Conservation (phyloP, 768 basidiomycete species). For the Suillus spraguei region DNA sequence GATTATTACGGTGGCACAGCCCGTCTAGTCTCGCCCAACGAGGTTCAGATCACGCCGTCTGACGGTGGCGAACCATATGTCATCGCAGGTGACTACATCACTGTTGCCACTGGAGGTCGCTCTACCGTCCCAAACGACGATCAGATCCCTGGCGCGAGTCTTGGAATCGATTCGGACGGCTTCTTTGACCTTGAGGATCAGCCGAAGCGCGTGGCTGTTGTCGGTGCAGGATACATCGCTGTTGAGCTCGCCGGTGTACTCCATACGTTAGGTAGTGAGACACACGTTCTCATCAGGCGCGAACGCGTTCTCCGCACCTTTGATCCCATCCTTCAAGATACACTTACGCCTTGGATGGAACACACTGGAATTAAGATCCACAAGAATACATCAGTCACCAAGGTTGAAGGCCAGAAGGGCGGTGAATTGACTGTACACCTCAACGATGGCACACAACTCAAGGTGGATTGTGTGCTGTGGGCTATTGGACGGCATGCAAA, state of each 20-base stretch:
- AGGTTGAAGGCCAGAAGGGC: constrained; percentile 75
- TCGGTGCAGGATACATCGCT: constrained; percentile 98
- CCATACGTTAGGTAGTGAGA: constrained; percentile 88
- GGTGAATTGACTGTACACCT: constrained; percentile 76
- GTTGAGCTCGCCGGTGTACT: constrained; percentile 96
- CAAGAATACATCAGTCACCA: constrained; percentile 71
- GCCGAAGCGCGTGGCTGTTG: constrained; percentile 90
- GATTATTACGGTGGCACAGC: constrained; percentile 85
- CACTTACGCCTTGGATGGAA: constrained; percentile 89
- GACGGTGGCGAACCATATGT: constrained; percentile 69
- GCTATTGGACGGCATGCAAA: constrained; percentile 89
- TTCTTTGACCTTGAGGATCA: constrained; percentile 93
- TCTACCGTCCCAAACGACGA: constrained; percentile 81
- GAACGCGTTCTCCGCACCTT: constrained; percentile 93
- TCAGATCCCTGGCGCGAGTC: constrained; percentile 83
- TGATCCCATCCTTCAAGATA: constrained; percentile 84
- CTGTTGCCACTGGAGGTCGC: constrained; percentile 84
- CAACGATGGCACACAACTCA: constrained; percentile 72
- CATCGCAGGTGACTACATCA: constrained; percentile 76
- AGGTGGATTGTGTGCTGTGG: constrained; percentile 90
- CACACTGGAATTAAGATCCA: constrained; percentile 92
- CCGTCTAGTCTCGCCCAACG: constrained; percentile 65
- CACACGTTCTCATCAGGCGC: constrained; percentile 88
- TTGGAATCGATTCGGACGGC: constrained; percentile 92
- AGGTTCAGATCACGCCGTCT: constrained; percentile 70